Percentiles rank a stretch among this genome's conserved stretches.
Conservation (phyloP, 2,329 filamentous ascomycete species). For the Fusarium longipes region DNA sequence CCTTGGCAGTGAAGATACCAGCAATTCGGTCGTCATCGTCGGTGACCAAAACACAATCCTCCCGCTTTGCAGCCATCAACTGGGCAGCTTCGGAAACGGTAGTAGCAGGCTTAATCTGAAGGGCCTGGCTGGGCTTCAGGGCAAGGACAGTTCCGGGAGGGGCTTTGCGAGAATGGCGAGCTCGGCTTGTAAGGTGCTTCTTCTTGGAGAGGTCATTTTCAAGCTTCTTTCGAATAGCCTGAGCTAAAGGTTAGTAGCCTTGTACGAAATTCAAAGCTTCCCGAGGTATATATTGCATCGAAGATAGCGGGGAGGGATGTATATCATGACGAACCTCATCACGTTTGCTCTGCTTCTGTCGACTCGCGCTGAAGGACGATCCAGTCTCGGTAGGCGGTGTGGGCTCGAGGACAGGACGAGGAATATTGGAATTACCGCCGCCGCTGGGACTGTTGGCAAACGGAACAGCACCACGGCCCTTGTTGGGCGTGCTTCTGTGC, state of each 20-base stretch:
- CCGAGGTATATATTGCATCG: constrained; percentile 31
- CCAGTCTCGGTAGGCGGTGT: constrained; percentile 65
- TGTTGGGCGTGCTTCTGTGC: constrained; percentile 75
- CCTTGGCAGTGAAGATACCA: constrained; percentile 98
- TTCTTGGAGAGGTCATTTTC: constrained; percentile 99
- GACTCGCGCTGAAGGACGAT: constrained; percentile 88
- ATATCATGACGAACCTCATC: constrained; percentile 82
- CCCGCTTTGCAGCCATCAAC: constrained; percentile 97
- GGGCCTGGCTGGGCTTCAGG: constrained; percentile 91
- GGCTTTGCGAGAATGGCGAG: constrained; percentile 89
- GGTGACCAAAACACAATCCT: constrained; percentile 97
- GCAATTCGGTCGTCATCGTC: constrained; percentile 98
- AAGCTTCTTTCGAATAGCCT: constrained; percentile 97
- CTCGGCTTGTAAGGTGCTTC: constrained; percentile 81
- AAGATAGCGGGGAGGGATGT: not conserved
- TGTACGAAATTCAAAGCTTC: constrained; percentile 3
- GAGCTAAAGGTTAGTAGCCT: constrained; percentile 40
- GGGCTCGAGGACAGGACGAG: constrained; percentile 74
- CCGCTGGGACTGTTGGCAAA: constrained; percentile 69
- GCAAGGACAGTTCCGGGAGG: constrained; percentile 96
- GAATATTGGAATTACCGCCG: constrained; percentile 69
- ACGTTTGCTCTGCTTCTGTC: constrained; percentile 95
- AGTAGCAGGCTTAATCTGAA: constrained; percentile 96
- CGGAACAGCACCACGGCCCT: constrained; percentile 68
- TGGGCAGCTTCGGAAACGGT: constrained; percentile 97